Evolutionary conservation across 805 yeast genomes (phyloP).

Genomic region (Saccharomycopsis microspora): DNA sequence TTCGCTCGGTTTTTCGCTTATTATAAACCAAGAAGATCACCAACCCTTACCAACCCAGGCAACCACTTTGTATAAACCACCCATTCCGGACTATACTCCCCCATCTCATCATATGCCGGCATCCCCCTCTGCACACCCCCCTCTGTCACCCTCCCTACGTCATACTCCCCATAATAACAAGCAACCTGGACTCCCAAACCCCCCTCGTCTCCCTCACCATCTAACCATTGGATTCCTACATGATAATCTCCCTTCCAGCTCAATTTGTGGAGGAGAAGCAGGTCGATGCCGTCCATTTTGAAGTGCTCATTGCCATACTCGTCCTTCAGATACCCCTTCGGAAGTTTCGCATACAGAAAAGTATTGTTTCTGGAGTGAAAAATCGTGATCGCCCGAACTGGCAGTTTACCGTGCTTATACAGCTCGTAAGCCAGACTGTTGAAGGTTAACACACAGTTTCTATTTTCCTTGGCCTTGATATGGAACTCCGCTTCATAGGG

Average conservation of each 20-base stretch:
- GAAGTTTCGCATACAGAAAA: background rate
- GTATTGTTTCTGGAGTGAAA: constrained; percentile 25
- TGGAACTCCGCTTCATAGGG: constrained; percentile 54
- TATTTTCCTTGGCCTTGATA: constrained; percentile 47
- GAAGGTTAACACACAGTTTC: constrained; percentile 55
- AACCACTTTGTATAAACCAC: constrained; percentile 53
- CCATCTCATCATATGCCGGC: constrained; percentile 64
- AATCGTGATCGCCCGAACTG: constrained; percentile 52
- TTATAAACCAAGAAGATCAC: too few species aligned
- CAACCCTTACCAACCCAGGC: constrained; percentile 57
- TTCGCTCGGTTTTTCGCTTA: too few species aligned
- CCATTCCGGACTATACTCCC: constrained; percentile 55
- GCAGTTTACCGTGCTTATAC: constrained; percentile 30
- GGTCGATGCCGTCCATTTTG: constrained; percentile 55
- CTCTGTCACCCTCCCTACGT: constrained; percentile 30
- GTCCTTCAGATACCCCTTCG: constrained; percentile 21
- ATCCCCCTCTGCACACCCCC: constrained; percentile 32
- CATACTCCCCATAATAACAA: constrained; percentile 73
- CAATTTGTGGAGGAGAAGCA: constrained; percentile 52
- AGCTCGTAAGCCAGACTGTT: constrained; percentile 33
- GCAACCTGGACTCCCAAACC: constrained; percentile 45
- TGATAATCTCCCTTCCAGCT: constrained; percentile 46
- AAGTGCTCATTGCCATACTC: constrained; percentile 33
- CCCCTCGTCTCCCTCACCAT: constrained; percentile 32
- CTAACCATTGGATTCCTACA: constrained; percentile 69